phyloP scores from a whole-genome alignment of 805 yeast species.

The Monosporozyma solicola region DNA sequence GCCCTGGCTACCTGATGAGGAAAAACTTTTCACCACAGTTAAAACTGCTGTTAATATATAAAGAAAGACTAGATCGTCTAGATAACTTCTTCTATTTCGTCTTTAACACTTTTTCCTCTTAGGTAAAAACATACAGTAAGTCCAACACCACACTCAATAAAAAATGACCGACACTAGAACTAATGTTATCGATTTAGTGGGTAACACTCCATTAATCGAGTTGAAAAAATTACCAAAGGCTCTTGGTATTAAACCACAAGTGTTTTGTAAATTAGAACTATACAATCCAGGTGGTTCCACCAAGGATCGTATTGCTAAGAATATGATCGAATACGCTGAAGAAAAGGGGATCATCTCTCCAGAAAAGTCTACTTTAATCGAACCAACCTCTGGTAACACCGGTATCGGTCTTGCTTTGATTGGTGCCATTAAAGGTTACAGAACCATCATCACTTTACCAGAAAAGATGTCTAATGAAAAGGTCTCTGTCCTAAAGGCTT shows the following conservation, averaged over 20 bases:
- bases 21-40: background rate
- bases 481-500: constrained; percentile 77
- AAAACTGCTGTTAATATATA: too few species aligned
- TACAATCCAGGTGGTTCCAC: constrained; percentile 89
- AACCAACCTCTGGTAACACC: constrained; percentile 87
- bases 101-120: background rate
- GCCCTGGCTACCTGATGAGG: background rate
- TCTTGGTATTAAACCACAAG: constrained; percentile 60
- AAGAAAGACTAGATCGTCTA: too few species aligned
- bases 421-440: constrained; percentile 80
- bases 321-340: constrained; percentile 84
- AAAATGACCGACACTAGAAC: constrained; percentile 20
- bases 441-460: constrained; percentile 80
- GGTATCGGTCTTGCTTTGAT: constrained; percentile 84
- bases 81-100: background rate
- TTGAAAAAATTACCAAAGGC: constrained; percentile 71
- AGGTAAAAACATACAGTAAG: background rate
- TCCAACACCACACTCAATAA: background rate
- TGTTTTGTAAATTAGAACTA: constrained; percentile 67
- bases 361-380: constrained; percentile 69
- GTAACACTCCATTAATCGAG: constrained; percentile 74
- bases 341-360: constrained; percentile 68
- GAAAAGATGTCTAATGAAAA: constrained; percentile 90
- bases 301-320: constrained; percentile 78
- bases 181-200: constrained; percentile 65